A percentile compares a stretch with the other conserved stretches of the same genome.
These are phyloP conservation scores for Paraleonurus japonicus DNA, from an alignment of 257 asterid species.

Conservation along the genomic window DNA sequence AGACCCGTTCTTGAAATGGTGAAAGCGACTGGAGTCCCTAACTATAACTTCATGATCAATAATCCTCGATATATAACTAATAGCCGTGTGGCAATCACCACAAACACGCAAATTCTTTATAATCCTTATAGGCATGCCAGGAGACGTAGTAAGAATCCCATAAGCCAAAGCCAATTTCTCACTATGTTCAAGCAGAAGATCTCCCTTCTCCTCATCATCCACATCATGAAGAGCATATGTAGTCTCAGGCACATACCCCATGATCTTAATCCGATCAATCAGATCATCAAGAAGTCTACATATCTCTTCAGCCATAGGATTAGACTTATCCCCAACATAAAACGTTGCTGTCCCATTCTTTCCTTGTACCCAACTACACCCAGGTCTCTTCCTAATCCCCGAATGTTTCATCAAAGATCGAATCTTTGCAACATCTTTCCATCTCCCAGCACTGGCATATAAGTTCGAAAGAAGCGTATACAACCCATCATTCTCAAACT, in stretches of 20 bases:
- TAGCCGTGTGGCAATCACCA: constrained; percentile 83
- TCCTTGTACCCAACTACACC: constrained; percentile 96
- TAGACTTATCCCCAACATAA: constrained; percentile 80
- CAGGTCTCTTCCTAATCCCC: constrained; percentile 86
- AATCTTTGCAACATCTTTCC: constrained; percentile 85
- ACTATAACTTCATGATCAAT: constrained; percentile 70
- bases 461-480: constrained; percentile 82
- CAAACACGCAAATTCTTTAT: constrained; percentile 89
- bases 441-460: constrained; percentile 74
- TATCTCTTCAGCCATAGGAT: constrained; percentile 67
- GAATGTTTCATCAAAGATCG: constrained; percentile 69
- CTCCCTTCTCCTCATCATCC: constrained; percentile 90
- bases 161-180: constrained; percentile 93
- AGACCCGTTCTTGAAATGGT: constrained; percentile 81
- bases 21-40: constrained; percentile 90
- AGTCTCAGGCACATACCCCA: constrained; percentile 92
- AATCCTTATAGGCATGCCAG: constrained; percentile 82
- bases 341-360: constrained; percentile 66
- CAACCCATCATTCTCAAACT: constrained; percentile 78
- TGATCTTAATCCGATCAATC: constrained; percentile 52
- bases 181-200: constrained; percentile 77
- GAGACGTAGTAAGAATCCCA: constrained; percentile 75
- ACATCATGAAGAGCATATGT: constrained; percentile 91
- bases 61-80: constrained; percentile 66
- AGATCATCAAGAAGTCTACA: constrained; percentile 58